Base-by-base conservation (phyloP, 164 flowering plant genomes). In the Warburgia ugandensis region DNA sequence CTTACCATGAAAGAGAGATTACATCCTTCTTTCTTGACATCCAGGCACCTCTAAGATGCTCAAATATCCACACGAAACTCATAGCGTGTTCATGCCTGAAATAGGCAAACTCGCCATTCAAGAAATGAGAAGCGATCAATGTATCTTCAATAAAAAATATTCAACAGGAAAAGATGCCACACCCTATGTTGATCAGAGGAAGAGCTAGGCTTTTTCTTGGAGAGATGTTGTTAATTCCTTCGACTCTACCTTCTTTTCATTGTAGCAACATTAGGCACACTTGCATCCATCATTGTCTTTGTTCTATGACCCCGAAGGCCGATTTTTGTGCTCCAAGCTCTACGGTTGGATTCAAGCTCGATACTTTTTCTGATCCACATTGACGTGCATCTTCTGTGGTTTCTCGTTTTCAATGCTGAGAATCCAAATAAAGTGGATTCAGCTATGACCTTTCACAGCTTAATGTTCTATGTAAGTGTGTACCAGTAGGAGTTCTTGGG, bases 371-470 rank as follows among this genome's bases (percentile, higher is more conserved):
- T 3, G 47, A 22, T 20, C 50, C 75, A 16, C 26, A 11, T 38
- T 39, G 68, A 5, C 59, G 57, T 30, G 50, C 62, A 26, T 72
- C 84, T 1, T 66, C 73, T n/a, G 60, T 46, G 10, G 39, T 65
- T 16, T 68, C 71, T 32, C 25, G 40, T 21, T 20, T 29, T 76
- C 29, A 67, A 41, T 6, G 71, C 76, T 7, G 41, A 56, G 30
- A 79, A 79, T 58, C 77, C 77, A 7, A 79, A 73, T 53, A 76
- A 67, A 51, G 19, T 79, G 77, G 76, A 16, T 45, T 79, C 19
- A 56, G 48, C 20, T 74, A 58, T 26, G 46, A 52, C 21, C 51
- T 68, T 40, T 58, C 79, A 7, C 20, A 52, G 29, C 66, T 76
- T n/a, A 33, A 22, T 13, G 26, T 79, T 4, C 55, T 64, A 27